Evolutionary conservation across 805 yeast species (phyloP).

Genomic region (Ogataea corticis): DNA sequence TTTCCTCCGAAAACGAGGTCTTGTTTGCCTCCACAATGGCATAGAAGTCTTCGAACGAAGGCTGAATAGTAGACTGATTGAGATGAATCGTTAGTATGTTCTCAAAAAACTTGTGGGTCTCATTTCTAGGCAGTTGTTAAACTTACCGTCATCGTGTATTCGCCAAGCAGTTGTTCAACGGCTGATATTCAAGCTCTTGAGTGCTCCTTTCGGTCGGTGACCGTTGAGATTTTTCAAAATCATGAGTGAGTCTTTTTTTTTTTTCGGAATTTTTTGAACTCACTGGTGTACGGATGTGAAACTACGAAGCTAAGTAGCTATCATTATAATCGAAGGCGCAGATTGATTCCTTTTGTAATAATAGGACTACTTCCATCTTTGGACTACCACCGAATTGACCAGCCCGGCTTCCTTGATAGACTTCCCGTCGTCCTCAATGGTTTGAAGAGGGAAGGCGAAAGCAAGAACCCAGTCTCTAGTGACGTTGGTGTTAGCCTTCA

Average conservation of each 20-base stretch:
- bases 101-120: background rate
- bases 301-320: no score
- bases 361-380: slow-evolving; percentile 61
- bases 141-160: background rate
- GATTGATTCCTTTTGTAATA: background rate
- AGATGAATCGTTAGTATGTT: background rate
- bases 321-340: slow-evolving; percentile 1
- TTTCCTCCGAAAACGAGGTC: slow-evolving; percentile 19
- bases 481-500: slow-evolving; percentile 47
- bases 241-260: slow-evolving; percentile 1
- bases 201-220: background rate
- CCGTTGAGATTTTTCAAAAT: background rate
- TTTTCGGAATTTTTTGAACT: background rate
- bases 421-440: slow-evolving; percentile 58
- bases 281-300: slow-evolving; percentile 3
- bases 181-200: background rate
- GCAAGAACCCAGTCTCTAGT: slow-evolving; percentile 63
- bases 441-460: slow-evolving; percentile 79
- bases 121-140: no score
- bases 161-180: no score
- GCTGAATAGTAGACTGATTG: slow-evolving; percentile 44
- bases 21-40: slow-evolving; percentile 42
- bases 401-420: slow-evolving; percentile 76
- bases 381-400: slow-evolving; percentile 84
- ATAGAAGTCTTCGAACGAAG: slow-evolving; percentile 46